Evolutionary conservation across 176 grass and related monocot genomes (phyloP), one percentile per base, ranked within the genome.

Genomic region (Pharus latifolius): DNA sequence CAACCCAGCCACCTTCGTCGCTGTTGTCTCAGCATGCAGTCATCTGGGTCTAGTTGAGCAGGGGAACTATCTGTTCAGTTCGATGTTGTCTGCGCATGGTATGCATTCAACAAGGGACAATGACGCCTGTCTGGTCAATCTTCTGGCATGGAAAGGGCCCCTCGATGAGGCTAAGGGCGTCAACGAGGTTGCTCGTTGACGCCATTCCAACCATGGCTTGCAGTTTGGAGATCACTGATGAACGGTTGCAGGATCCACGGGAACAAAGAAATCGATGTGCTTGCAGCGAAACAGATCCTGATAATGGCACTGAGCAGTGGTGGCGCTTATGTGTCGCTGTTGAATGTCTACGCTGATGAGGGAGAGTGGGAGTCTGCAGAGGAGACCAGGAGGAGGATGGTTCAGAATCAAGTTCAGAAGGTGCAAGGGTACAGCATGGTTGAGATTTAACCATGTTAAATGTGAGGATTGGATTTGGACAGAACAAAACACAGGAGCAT

Each of bases 221-320:
- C 62, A 20, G 63, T 78, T 28, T 90, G 87, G 87, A 82, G 78
- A 70, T 78, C 73, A n/a, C 62, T 90, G 20, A 56, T 85, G 83
- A 90, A 84, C 20, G 87, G 87, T n/a, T 90, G 87, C 20, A 73
- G 82, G 26, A 82, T 78, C 66, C 78, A 90, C 10, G 74, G 73
- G 49, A 75, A 79, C 38, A 82, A 82, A 66, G 68, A 85, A 42
- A 71, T 82, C 1, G 56, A 77, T 5, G 69, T 78, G 70, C 15
- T 85, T 53, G 82, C 87, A 15, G 68, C 78, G 23, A 62, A 82
- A 9, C 55, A 74, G 32, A 68, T 89, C 66, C 67, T 85, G 34
- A 57, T 70, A 37, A 61, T 78, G 63, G 38, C 19, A 17, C 82
- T 82, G 10, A 52, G 53, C 56, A 81, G 58, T 17, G 82, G 81